Percentiles rank a stretch among this genome's conserved stretches.
These are phyloP conservation scores for Musa beccarii DNA, from an alignment of 176 grass and related monocot genomes.

Conservation along the genomic window DNA sequence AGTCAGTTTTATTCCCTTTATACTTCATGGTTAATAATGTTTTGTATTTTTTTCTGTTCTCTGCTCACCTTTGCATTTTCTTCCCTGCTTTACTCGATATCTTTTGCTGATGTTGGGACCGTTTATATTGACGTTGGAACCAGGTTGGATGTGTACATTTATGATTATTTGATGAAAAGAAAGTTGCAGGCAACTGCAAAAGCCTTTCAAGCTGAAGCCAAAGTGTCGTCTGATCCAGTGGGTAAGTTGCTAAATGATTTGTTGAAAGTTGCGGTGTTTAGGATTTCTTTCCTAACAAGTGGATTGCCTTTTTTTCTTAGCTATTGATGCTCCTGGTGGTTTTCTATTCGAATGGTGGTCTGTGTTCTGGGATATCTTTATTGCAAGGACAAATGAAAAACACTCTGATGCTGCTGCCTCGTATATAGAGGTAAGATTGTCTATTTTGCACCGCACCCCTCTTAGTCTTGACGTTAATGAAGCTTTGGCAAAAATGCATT, in stretches of 20 bases:
- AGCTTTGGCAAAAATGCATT: not conserved
- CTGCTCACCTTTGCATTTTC: not conserved
- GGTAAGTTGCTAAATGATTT: slow-evolving; percentile 42
- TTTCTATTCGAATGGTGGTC: slow-evolving; percentile 99
- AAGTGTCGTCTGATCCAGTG: slow-evolving; percentile 98
- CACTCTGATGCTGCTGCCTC: slow-evolving; percentile 93
- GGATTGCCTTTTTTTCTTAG: slow-evolving; percentile 30
- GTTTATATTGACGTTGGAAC: slow-evolving; percentile 15
- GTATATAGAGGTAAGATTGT: slow-evolving; percentile 71
- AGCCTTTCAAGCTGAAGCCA: slow-evolving; percentile 99
- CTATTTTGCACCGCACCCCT: not conserved
- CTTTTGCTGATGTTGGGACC: not conserved
- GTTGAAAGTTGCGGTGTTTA: not conserved
- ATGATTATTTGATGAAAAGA: slow-evolving; percentile 99
- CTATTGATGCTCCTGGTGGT: slow-evolving; percentile 97
- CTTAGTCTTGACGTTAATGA: not conserved
- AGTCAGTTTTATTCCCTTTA: not conserved
- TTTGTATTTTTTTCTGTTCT: not conserved
- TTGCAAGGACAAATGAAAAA: slow-evolving; percentile 98
- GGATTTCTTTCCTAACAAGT: not conserved
- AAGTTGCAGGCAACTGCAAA: slow-evolving; percentile 98
- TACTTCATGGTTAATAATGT: not conserved
- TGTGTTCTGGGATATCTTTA: slow-evolving; percentile 99
- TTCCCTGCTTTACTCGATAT: not conserved
- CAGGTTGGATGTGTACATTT: slow-evolving; percentile 99